Evolutionary conservation across 2,329 filamentous ascomycete genomes (phyloP).

Genomic region (Fusarium sp.): DNA sequence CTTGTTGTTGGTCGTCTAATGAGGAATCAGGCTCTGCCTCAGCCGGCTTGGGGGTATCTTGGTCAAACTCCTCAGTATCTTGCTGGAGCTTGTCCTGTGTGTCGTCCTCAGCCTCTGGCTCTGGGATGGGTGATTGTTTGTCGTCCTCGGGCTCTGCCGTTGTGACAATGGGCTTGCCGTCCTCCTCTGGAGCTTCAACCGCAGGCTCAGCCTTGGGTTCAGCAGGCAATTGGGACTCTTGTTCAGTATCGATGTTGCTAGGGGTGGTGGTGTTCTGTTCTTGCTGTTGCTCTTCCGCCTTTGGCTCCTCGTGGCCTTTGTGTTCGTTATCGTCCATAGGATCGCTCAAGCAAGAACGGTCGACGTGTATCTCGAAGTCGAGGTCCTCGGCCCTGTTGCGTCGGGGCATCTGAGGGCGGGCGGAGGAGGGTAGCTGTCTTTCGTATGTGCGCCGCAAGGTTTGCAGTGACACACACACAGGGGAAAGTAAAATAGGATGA

Average conservation of each 20-base stretch:
- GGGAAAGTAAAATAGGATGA: constrained; percentile 13
- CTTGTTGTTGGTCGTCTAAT: constrained; percentile 21
- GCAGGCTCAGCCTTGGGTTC: constrained; percentile 22
- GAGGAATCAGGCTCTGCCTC: constrained; percentile 2
- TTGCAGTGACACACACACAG: constrained; percentile 34
- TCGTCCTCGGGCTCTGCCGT: constrained; percentile 16
- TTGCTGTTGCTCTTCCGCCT: constrained; percentile 24
- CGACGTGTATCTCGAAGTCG: constrained; percentile 63
- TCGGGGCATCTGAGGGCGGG: constrained; percentile 44
- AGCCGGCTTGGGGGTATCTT: constrained; percentile 7
- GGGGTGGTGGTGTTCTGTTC: constrained; percentile 21
- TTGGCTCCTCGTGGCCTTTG: constrained; percentile 35
- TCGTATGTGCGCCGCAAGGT: constrained; percentile 24
- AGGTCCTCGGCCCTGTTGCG: constrained; percentile 48
- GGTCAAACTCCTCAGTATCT: constrained; percentile 6
- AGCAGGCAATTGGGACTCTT: constrained; percentile 18
- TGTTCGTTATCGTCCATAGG: constrained; percentile 53
- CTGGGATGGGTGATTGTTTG: constrained; percentile 5
- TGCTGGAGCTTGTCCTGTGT: constrained; percentile 11
- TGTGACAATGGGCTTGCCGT: constrained; percentile 6
- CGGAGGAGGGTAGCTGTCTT: constrained; percentile 16
- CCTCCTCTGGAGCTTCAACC: constrained; percentile 20
- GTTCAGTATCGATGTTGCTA: constrained; percentile 17
- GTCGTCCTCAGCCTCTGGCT: constrained; percentile 2
- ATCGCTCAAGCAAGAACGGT: constrained; percentile 57